A percentile compares a stretch with the other conserved stretches of the same genome.
These are phyloP conservation scores for Rhexocercosporidium sp. DNA, from an alignment of 2,329 filamentous ascomycete genomes.

Conservation along the genomic window DNA sequence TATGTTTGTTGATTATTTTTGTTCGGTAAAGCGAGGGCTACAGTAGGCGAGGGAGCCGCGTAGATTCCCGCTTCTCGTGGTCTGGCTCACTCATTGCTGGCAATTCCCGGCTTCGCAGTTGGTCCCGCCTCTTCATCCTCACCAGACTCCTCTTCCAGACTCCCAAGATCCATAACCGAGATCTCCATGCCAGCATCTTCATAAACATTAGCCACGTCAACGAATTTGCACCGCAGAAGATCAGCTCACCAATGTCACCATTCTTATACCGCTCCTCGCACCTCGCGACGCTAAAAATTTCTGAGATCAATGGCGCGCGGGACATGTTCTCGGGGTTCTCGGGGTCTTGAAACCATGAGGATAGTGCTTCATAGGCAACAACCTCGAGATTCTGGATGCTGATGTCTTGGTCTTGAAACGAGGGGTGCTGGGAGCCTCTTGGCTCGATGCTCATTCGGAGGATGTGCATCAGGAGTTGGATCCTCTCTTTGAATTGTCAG, in stretches of 20 bases:
- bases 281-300: constrained; percentile 9
- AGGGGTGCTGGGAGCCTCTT: not conserved
- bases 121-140: not conserved
- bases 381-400: not conserved
- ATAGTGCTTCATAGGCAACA: not conserved
- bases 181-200: not conserved
- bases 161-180: not conserved
- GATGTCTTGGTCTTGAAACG: not conserved
- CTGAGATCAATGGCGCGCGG: not conserved
- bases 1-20: no score
- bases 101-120: not conserved
- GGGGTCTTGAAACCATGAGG: not conserved
- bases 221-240: not conserved
- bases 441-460: not conserved
- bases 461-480: constrained; percentile 1
- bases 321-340: not conserved
- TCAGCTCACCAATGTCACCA: constrained; percentile 9
- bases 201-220: not conserved
- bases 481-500: not conserved
- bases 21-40: no score
- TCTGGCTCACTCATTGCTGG: not conserved
- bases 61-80: not conserved
- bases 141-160: not conserved
- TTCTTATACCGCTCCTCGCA: constrained; percentile 3
- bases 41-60: no score